Base-by-base conservation (phyloP, 345 rosid genomes). In the Dovyalis caffra region DNA sequence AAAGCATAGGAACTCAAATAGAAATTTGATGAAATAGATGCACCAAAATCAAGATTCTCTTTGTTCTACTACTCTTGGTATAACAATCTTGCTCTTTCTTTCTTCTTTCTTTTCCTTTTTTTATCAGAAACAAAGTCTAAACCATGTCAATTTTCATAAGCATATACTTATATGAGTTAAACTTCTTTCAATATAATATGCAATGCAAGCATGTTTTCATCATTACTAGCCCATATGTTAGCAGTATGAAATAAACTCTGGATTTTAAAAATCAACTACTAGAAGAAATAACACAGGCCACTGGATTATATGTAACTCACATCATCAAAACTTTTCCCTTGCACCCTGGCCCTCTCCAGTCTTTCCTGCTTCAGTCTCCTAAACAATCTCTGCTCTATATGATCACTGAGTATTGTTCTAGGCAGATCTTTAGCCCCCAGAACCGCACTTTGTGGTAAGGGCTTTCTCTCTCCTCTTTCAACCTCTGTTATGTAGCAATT, bases 381-480 rank as follows among this genome's bases (percentile, higher is more conserved):
- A 83, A 85, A 87, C 68, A 96, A 78, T 38, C 99, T 85, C 81
- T 90, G 92, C 83, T 96, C 99, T 86, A 96, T 90, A 74, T 92
- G 98, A 75, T 96, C 99, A 76, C 99, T 96, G 9, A 96, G 97
- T 66, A 90, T 86, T 23, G 98, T 96, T 80, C 86, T 88, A 26
- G 99, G 99, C 74, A 96, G 80, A 86, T 96, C 97, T 83, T 93
- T 96, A 45, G 98, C 99, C 78, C 99, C 99, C 76, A 93, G 92
- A 71, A 96, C 97, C 77, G 97, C 97, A 88, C 94, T 96, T 78
- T 93, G 99, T 16, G 89, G 92, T 85, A 96, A 86, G 71, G 99
- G 99, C 83, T 80, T 85, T 68, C 99, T 91, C 85, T 93, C 97
- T 72, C 93, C 97, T 78, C 86, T 87, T 83, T 90, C 97, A 73